Base-by-base conservation (phyloP, 495 filamentous ascomycete genomes). In the Penicillium egyptiacum region DNA sequence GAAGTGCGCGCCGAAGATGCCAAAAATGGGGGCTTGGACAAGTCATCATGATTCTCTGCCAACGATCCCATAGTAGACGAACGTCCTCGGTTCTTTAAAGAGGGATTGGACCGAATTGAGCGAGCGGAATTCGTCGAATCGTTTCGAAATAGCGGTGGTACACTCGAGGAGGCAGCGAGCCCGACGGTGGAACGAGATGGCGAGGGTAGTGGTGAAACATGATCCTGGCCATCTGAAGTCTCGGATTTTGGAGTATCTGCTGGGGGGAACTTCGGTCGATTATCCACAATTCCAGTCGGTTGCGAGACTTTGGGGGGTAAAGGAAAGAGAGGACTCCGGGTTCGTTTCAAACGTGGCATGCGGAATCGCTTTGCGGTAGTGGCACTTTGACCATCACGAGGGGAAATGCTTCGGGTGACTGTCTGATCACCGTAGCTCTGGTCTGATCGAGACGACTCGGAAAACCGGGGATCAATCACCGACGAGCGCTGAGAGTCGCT, bases 401-500 rank as follows among this genome's bases (percentile, higher is more conserved):
- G 70, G 10, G 67, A 70, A 31, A 62, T 62, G 7, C 60, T 66
- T 11, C 63, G 66, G 16, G 53, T 39, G 28, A 58, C 85, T 5
- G 83, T 77, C 58, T 83, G 87, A 31, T 96, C 91, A n/a, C 81
- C 85, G 11, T 86, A 85, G 70, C 92, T 95, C 26, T 84, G 87
- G 67, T 96, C 92, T 19, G 93, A 96, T 50, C 90, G 85, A 22
- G 92, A 96, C 0, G 94, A 97, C 58, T 97, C 94, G 4, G 94
- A 97, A 23, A 90, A 78, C 40, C 94, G 80, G 50, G 84, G 81
- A 43, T 87, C 79, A 2, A 86, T 85, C 14, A 89, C 79, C 5
- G 88, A 96, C 64, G 37, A 86, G 73, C 42, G 88, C 81, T 68
- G 78, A 5, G 81, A 81, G 51, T 92, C 88, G 56, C 88, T 87